Evolutionary conservation across 164 flowering plant genomes (phyloP).

Genomic region (Annona cherimola): DNA sequence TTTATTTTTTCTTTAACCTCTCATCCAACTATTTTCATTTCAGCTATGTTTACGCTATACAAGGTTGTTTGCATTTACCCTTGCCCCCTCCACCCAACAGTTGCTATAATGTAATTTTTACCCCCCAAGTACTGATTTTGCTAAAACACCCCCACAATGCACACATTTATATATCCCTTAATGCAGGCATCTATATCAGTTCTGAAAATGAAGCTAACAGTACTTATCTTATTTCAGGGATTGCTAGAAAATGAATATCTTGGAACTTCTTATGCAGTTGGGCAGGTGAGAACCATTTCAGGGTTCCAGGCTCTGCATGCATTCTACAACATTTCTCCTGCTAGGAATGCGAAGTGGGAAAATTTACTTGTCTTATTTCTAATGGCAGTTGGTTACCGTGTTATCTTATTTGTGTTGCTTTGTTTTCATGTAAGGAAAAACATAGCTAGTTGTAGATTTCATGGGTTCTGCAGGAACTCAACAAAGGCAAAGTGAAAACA

Average conservation of each 20-base stretch:
- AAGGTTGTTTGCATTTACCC: no score
- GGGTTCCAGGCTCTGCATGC: constrained; percentile 76
- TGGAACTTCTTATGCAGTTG: constrained; percentile 80
- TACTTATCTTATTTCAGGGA: constrained; percentile 45
- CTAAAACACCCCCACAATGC: no score
- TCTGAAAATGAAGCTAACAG: no score
- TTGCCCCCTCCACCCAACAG: no score
- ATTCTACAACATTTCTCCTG: constrained; percentile 55
- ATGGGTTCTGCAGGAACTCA: constrained; percentile 26
- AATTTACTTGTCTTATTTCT: constrained; percentile 67
- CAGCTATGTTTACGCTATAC: no score
- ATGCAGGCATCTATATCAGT: no score
- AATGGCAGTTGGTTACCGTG: constrained; percentile 69
- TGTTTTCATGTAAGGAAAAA: constrained; percentile 41
- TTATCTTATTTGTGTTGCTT: constrained; percentile 58
- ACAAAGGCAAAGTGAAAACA: constrained; percentile 34
- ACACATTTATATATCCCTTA: no score
- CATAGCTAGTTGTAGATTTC: constrained; percentile 22
- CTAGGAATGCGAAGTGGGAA: constrained; percentile 68
- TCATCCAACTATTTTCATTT: no score
- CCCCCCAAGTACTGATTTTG: no score
- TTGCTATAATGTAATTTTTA: no score
- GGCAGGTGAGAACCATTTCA: constrained; percentile 78
- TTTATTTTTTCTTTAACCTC: no score
- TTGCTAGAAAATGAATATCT: constrained; percentile 90